Evolutionary conservation across 2,329 filamentous ascomycete species (phyloP), one percentile per base, ranked within the genome.

Genomic region (Sclerotinia spermophila): DNA sequence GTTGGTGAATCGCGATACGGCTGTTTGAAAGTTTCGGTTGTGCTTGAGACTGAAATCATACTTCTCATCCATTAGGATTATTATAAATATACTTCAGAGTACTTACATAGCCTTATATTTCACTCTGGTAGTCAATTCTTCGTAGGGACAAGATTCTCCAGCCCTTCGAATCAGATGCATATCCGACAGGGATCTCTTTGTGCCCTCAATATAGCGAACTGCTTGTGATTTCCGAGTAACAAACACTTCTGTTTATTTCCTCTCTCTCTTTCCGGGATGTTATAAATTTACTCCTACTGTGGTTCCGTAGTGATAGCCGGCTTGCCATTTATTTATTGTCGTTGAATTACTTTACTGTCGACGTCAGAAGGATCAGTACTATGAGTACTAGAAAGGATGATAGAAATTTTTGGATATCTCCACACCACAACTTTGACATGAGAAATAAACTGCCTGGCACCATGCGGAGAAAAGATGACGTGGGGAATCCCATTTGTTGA

Each of bases 171-270:
- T 13, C 1, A 6, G 5, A 27, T 27, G 5, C 5, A 51, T 5
- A 1, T 27, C 48, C 10, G 0, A 51, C 11, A 3, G 8, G 4
- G 21, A 0, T 7, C 2, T 48, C 3, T 24, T 2, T 24, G 8
- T 10, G 24, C 21, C 4, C n/a, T 3, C 11, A n/a, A 51, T 5
- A 15, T 51, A n/a, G n/a, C 5, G 11, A 27, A 17, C 2, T 3
- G 3, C 2, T 27, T 27, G 13, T 17, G 13, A 51, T 17, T 51
- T 51, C 5, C 17, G 13, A 17, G 48, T 17, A 27, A 8, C 2
- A 2, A 8, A 8, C 1, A 27, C 2, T 7, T 27, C 11, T 27
- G 13, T 3, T 1, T 3, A 2, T 27, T 17, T 51, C 48, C 27
- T 6, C 3, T 15, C 5, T 27, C 4, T 27, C 11, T 51, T 6